These are phyloP conservation scores for Cubamyces sp. DNA, from an alignment of 768 basidiomycete genomes.

Conservation along the genomic window DNA sequence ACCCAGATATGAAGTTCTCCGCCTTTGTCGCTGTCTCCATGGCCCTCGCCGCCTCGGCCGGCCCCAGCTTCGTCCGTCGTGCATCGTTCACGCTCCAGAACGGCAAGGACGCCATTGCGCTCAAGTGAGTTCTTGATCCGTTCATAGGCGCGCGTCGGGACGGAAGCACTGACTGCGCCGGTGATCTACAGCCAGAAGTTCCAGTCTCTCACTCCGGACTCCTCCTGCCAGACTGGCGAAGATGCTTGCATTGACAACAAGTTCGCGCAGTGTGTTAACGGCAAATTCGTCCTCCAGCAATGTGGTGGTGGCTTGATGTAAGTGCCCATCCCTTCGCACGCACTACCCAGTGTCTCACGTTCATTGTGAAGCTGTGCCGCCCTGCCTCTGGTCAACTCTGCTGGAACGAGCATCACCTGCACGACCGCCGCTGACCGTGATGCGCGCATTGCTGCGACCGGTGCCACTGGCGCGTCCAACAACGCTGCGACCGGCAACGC, in stretches of 20 bases:
- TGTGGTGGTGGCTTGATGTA: slow-evolving; percentile 32
- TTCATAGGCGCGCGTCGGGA: not conserved
- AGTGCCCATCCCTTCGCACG: slow-evolving; percentile 17
- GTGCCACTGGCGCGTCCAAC: slow-evolving; percentile 23
- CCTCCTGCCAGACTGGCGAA: slow-evolving; percentile 49
- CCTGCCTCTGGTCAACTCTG: slow-evolving; percentile 41
- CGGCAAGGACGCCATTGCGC: slow-evolving; percentile 36
- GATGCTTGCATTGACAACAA: slow-evolving; percentile 51
- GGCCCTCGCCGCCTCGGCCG: slow-evolving; percentile 34
- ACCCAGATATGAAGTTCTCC: slow-evolving; percentile 43
- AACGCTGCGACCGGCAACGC: slow-evolving; percentile 2
- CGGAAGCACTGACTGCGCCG: not conserved
- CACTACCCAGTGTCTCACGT: slow-evolving; percentile 29
- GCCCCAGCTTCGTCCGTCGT: slow-evolving; percentile 25
- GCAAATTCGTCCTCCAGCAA: slow-evolving; percentile 38
- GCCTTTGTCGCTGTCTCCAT: slow-evolving; percentile 38
- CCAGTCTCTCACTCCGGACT: slow-evolving; percentile 46
- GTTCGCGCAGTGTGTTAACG: slow-evolving; percentile 61
- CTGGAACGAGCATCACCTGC: slow-evolving; percentile 57
- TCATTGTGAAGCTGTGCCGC: slow-evolving; percentile 57
- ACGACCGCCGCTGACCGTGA: slow-evolving; percentile 48
- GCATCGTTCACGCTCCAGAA: slow-evolving; percentile 30
- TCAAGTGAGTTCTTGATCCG: slow-evolving; percentile 28
- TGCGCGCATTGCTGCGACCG: slow-evolving; percentile 41
- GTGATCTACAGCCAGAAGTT: slow-evolving; percentile 43